Percentiles rank a stretch among this genome's conserved stretches.
Conservation (phyloP, 2,329 filamentous ascomycete species). For the Sporothrix variecibatus region DNA sequence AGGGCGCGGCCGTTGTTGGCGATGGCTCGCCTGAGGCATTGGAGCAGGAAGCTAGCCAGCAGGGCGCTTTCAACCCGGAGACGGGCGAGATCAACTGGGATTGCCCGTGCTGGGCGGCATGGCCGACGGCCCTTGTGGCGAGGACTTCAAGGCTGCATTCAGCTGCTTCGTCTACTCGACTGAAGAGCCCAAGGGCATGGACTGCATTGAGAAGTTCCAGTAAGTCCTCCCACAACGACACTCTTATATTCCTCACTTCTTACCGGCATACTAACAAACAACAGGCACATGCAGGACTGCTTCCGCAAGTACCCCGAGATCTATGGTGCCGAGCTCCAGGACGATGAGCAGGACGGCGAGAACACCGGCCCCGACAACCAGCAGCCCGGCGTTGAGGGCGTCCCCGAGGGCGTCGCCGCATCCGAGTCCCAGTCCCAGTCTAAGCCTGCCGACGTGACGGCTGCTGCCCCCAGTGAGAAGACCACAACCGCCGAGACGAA, state of each 20-base stretch:
- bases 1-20: conserved; percentile 23
- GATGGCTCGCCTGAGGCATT: conserved; percentile 53
- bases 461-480: background rate
- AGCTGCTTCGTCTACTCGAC: conserved; percentile 97
- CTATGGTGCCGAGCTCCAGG: conserved; percentile 84
- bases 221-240: conserved; percentile 49
- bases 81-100: conserved; percentile 99
- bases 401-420: conserved; percentile 34
- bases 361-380: conserved; percentile 28
- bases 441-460: background rate
- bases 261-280: conserved; percentile 26
- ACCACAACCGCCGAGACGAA: background rate
- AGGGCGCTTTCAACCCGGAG: conserved; percentile 96
- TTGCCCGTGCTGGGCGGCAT: conserved; percentile 96
- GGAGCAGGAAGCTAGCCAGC: conserved; percentile 78
- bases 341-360: conserved; percentile 59
- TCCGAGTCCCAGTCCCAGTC: conserved; percentile 19
- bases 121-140: conserved; percentile 93
- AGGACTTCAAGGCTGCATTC: conserved; percentile 93
- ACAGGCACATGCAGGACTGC: conserved; percentile 93
- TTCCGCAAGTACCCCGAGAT: conserved; percentile 91
- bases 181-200: conserved; percentile 95
- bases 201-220: conserved; percentile 98
- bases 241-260: background rate
- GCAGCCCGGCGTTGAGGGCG: conserved; percentile 34